Conservation (phyloP, 2,329 filamentous ascomycete genomes). For the Colletotrichum kahawae region DNA sequence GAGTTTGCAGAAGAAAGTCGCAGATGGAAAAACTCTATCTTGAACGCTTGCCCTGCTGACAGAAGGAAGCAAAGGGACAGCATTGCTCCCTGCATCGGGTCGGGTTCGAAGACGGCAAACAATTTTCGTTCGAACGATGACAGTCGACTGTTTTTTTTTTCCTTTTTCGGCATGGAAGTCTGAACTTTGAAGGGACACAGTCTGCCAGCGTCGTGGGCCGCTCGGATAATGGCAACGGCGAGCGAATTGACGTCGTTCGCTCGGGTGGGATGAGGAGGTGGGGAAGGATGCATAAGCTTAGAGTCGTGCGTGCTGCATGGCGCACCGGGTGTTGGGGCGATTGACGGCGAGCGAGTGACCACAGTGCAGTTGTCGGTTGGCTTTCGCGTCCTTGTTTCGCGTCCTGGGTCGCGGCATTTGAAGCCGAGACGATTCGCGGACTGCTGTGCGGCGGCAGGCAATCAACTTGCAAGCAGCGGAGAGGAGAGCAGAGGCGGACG, state of each 20-base stretch:
- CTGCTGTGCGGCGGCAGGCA: background rate
- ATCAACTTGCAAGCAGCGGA: background rate
- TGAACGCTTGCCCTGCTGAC: background rate
- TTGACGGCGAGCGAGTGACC: background rate
- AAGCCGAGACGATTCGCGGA: background rate
- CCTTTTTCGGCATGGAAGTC: background rate
- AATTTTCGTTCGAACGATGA: background rate
- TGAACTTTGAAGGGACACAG: background rate
- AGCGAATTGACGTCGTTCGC: background rate
- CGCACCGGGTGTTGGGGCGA: background rate
- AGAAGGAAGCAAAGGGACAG: background rate
- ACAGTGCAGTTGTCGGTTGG: background rate
- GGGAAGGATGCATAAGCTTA: background rate
- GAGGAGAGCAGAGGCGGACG: background rate
- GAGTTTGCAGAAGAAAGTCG: background rate
- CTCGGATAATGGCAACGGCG: background rate
- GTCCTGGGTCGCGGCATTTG: constrained; percentile 5
- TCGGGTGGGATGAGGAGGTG: background rate
- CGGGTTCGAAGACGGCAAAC: background rate
- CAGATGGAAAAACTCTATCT: background rate
- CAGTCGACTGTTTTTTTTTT: background rate
- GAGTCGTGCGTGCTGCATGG: background rate
- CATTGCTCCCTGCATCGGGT: background rate
- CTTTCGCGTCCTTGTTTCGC: constrained; percentile 16
- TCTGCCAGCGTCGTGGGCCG: background rate